Evolutionary conservation across 2,329 filamentous ascomycete genomes (phyloP), one percentile per base, ranked within the genome.

Genomic region (Penicillium sp.): DNA sequence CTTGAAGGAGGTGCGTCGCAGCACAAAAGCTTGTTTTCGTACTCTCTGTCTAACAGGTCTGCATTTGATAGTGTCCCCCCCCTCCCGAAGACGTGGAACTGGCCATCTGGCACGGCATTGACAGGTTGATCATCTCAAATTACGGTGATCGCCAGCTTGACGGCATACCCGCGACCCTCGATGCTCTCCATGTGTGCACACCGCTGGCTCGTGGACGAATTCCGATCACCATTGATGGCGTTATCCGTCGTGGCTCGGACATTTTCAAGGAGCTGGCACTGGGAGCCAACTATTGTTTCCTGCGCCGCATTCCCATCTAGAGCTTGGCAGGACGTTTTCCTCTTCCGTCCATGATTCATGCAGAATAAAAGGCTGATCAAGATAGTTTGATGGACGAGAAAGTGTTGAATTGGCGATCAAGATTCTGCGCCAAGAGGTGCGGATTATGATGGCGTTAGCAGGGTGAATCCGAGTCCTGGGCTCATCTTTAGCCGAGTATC

Each of bases 61-160:
- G 2, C 43, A 13, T 46, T 13, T 28, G 11, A 54, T 22, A 65
- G 72, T 75, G 5, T 69, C 61, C 35, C 73, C 73, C 1, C 71
- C 19, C n/a, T n/a, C n/a, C 73, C 13, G 75, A 77, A 38, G 75
- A 78, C 46, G 71, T 76, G 1, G 65, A 70, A 13, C 63, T 78
- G 0, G 75, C 77, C 0, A 68, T 78, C 43, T 59, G 73, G 37
- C 69, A 78, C 63, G 63, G 67, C 11, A 63, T 77, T 19, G 71
- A 78, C 53, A 75, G 76, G 0, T 70, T 79, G 22, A 60, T 79
- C 3, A 69, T 79, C 25, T 77, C 75, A 2, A 79, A 78, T 53
- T 76, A 79, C 55, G 76, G 76, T 1, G 76, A 75, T 1, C 65
- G 77, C 1, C 76, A 79, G 60, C 66, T 78, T 1, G 73, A 79